Evolutionary conservation across 140 eudicot species (phyloP).

Genomic region (Oenanthe javanica): DNA sequence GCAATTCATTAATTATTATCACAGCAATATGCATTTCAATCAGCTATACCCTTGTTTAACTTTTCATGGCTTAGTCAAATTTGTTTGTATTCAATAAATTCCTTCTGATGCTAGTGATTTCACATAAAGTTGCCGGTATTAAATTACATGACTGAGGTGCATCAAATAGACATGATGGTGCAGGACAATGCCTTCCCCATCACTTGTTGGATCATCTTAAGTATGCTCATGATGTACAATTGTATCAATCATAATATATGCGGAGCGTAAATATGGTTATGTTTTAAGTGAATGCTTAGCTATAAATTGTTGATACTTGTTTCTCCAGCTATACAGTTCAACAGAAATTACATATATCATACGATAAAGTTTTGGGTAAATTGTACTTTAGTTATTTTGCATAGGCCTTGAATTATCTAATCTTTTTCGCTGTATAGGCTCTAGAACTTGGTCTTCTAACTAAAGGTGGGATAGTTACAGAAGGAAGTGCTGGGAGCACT

Average conservation of each 20-base stretch:
- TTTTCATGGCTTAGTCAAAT: background rate
- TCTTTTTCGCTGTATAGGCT: slow-evolving; percentile 42
- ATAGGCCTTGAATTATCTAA: background rate
- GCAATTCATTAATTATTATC: background rate
- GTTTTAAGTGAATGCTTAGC: background rate
- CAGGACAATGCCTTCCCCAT: no score
- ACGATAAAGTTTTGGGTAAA: background rate
- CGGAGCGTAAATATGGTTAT: background rate
- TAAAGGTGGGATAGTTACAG: slow-evolving; percentile 90
- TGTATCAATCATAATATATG: background rate
- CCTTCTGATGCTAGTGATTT: background rate
- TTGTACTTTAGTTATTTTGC: background rate
- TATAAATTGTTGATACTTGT: background rate
- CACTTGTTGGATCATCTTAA: background rate
- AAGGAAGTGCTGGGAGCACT: slow-evolving; percentile 99
- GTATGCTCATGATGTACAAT: background rate
- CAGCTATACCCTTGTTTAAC: background rate
- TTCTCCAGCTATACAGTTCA: background rate
- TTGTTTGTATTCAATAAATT: background rate
- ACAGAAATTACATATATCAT: background rate
- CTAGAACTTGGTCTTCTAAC: slow-evolving; percentile 62
- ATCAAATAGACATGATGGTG: background rate
- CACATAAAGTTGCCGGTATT: background rate
- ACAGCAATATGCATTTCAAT: background rate
- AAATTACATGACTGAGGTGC: background rate